These are phyloP conservation scores for Zizania latifolia DNA, from an alignment of 176 grass and related monocot genomes.

Conservation along the genomic window DNA sequence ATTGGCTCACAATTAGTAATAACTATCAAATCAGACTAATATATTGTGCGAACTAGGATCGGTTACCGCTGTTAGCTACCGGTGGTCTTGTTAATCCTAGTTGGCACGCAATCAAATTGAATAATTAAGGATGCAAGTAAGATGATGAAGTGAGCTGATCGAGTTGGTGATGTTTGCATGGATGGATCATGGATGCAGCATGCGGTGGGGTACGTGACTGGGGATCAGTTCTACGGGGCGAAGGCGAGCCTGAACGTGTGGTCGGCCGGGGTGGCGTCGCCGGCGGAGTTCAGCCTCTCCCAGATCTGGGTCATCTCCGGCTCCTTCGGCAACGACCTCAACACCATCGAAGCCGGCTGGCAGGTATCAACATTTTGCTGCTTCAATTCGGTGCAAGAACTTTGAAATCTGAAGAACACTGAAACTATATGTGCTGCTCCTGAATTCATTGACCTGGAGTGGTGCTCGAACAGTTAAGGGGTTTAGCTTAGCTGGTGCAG, in stretches of 20 bases:
- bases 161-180: background rate
- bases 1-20: too few species aligned
- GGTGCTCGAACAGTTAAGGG: background rate
- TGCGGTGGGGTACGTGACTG: conserved; percentile 82
- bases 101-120: too few species aligned
- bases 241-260: conserved; percentile 95
- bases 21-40: too few species aligned
- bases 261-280: conserved; percentile 54
- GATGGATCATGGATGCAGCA: conserved; percentile 47
- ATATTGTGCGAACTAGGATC: too few species aligned
- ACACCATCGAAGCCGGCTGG: conserved; percentile 98
- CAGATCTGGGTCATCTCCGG: conserved; percentile 98
- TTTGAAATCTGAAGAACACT: background rate
- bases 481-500: background rate
- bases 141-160: background rate
- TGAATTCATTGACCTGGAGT: background rate
- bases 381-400: background rate
- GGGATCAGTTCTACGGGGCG: conserved; percentile 88
- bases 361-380: conserved; percentile 62
- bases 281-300: conserved; percentile 91
- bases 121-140: too few species aligned
- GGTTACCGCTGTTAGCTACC: too few species aligned
- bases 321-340: conserved; percentile 97
- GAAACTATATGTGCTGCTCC: too few species aligned
- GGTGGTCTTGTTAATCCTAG: too few species aligned